phyloP scores from a whole-genome alignment of 1,284 basidiomycete genomes.

The Erythrobasidium hasegawianum region DNA sequence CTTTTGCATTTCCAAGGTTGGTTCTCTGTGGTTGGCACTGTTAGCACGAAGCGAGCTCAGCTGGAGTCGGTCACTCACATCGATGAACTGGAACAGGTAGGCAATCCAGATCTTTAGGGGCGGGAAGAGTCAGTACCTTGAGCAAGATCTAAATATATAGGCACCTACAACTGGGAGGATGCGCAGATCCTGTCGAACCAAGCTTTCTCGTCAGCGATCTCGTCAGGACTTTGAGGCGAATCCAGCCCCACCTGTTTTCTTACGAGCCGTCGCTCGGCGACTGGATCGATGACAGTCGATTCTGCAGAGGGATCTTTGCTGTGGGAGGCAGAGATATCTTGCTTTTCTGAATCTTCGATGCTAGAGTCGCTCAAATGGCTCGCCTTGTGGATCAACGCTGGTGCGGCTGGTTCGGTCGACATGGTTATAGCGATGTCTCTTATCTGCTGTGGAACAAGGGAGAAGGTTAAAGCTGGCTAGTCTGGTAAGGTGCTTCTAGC shows the following conservation, averaged over 20 bases:
- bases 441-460: no score
- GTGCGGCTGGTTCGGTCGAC: no score
- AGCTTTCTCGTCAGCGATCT: no score
- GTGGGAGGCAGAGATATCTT: no score
- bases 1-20: conserved; percentile 32
- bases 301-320: background rate
- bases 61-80: background rate
- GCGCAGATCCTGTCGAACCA: conserved; percentile 13
- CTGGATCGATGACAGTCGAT: conserved; percentile 15
- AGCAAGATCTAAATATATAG: background rate
- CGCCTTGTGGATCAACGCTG: no score
- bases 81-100: conserved; percentile 29
- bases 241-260: conserved; percentile 23
- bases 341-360: no score
- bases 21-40: conserved; percentile 23
- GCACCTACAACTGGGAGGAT: conserved; percentile 18
- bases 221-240: no score
- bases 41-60: no score
- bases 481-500: no score
- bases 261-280: conserved; percentile 27
- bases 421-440: no score
- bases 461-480: no score
- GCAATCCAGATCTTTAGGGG: conserved; percentile 29
- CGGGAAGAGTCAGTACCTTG: background rate
- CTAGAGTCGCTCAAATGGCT: no score